Base-by-base conservation (phyloP, 352 stramenopile species). In the Phytophthora hybrid region DNA sequence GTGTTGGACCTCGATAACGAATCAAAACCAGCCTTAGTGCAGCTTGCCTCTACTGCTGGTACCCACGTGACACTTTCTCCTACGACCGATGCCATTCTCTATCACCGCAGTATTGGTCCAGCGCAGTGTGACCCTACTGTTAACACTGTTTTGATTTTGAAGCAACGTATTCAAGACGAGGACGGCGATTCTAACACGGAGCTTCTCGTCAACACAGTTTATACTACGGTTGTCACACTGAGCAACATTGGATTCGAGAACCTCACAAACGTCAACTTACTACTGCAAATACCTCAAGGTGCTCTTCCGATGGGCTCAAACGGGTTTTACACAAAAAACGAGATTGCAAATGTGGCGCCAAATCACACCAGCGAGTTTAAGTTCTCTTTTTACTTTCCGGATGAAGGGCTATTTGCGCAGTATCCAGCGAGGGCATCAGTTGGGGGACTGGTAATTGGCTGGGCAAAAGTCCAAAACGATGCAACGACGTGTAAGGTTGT, bases 261-360 rank as follows among this genome's bases (percentile, higher is more conserved):
- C 13, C 68, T 80, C 13, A 73, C 34, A 9, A 64, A 74, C 49
- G 56, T 92, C 13, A 83, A 88, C 19, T 51, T 92, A 34, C 61
- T 94, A n/a, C 60, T 90, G 37, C 87, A 94, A 71, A 89, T 94
- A 49, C 87, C 87, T 2, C 75, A 83, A 63, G 87, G 86, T 18
- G 58, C 84, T 23, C 66, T 89, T 68, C 86, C 86, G 8, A 62
- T 92, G 37, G 69, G 57, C 10, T 63, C 63, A 16, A 65, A 39
- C 52, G 73, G 76, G 1, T 89, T 87, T 66, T 87, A 87, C 72
- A 87, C 81, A 5, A 86, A 80, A 70, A 89, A 80, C 37, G 66
- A 81, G 41, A 77, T 79, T 10, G 51, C 79, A 55, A 66, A 54
- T 21, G 54, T 91, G 18, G 60, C 57, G 6, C 63, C 84, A 14